Evolutionary conservation across 1,139 yeast genomes (phyloP).

Genomic region (Taphrina flavorubra): DNA sequence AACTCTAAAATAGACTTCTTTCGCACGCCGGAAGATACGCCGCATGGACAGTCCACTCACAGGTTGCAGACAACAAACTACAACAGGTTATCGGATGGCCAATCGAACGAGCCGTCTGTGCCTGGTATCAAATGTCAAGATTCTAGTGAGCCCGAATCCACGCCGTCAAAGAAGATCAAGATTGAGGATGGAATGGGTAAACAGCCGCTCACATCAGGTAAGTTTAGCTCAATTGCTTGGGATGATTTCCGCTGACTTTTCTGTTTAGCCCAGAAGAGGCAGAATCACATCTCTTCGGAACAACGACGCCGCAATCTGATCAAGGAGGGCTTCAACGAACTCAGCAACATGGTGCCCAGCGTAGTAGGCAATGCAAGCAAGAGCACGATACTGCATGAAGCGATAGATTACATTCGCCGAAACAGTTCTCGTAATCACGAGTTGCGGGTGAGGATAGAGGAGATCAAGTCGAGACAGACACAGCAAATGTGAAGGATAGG

Average conservation of each 20-base stretch:
- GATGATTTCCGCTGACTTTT: background rate
- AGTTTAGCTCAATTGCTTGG: background rate
- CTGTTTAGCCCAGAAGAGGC: constrained; percentile 60
- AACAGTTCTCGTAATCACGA: constrained; percentile 13
- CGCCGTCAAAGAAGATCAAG: constrained; percentile 26
- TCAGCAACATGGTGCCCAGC: constrained; percentile 53
- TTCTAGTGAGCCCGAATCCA: constrained; percentile 7
- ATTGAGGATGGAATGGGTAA: constrained; percentile 12
- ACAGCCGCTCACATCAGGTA: constrained; percentile 23
- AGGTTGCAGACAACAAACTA: background rate
- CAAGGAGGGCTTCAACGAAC: constrained; percentile 56
- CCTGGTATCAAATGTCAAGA: background rate
- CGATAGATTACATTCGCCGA: constrained; percentile 2
- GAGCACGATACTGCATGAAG: constrained; percentile 27
- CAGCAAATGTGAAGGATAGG: background rate
- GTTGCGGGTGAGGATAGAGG: constrained; percentile 4
- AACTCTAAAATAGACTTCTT: background rate
- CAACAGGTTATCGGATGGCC: background rate
- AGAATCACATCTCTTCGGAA: constrained; percentile 75
- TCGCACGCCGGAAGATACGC: background rate
- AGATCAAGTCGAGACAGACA: background rate
- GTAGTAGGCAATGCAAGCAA: constrained; percentile 46
- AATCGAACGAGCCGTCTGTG: background rate
- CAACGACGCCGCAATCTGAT: constrained; percentile 75
- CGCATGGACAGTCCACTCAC: background rate